Conservation (phyloP, 1,139 yeast genomes). For the Yamadazyma jaroonii region DNA sequence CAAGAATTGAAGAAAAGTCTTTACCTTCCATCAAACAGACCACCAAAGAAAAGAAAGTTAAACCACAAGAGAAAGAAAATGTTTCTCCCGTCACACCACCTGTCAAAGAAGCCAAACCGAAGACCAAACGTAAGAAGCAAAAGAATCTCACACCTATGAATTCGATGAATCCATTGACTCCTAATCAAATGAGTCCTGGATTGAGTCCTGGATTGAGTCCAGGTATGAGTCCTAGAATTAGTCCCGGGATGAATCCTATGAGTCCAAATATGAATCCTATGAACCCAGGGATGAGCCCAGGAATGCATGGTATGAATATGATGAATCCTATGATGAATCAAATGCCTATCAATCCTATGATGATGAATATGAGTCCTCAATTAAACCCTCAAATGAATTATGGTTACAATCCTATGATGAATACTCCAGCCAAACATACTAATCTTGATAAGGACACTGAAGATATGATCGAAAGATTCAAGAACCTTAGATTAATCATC, state of each 20-base stretch:
- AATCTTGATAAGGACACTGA: conserved; percentile 16
- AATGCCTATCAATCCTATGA: conserved; percentile 5
- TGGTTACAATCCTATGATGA: conserved; percentile 1
- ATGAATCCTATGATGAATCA: conserved; percentile 2
- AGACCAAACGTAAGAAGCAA: too few species aligned
- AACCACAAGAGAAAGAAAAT: too few species aligned
- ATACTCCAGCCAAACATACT: conserved; percentile 1
- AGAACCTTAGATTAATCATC: conserved; percentile 33
- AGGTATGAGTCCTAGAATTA: neutral
- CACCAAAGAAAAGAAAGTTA: too few species aligned
- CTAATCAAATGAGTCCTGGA: neutral
- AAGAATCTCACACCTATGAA: too few species aligned
- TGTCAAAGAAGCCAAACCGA: too few species aligned
- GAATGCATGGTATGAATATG: conserved; percentile 5
- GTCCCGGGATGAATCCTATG: conserved; percentile 1
- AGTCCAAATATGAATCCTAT: conserved; percentile 2
- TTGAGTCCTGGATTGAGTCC: conserved; percentile 2
- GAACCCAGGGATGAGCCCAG: neutral
- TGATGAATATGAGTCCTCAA: neutral
- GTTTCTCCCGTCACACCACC: too few species aligned
- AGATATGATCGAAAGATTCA: conserved; percentile 35
- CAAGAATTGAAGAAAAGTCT: too few species aligned
- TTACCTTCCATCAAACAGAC: too few species aligned
- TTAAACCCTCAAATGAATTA: neutral
- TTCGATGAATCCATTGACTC: too few species aligned